Evolutionary conservation across 208 protist species (phyloP).

Genomic region (Acanthamoeba rhysodes): DNA sequence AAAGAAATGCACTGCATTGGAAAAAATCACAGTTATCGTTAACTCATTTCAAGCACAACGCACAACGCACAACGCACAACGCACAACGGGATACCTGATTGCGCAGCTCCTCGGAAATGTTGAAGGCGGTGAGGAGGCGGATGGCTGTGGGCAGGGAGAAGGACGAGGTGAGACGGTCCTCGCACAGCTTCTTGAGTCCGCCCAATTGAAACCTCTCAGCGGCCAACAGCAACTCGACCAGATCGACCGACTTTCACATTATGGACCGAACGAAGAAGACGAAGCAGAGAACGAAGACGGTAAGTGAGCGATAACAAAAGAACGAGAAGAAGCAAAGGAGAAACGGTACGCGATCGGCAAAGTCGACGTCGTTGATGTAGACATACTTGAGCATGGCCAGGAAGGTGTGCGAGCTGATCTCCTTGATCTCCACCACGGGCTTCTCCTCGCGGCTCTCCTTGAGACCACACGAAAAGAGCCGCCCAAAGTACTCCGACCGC

Average conservation of each 20-base stretch:
- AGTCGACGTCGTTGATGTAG: constrained; percentile 45
- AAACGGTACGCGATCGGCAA: constrained; percentile 14
- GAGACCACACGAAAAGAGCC: constrained; percentile 5
- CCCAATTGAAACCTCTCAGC: background rate
- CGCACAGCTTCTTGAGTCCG: background rate
- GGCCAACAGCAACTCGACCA: background rate
- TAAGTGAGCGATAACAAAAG: too few relatives aligned
- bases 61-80: too few relatives aligned
- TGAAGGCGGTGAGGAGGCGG: constrained; percentile 13
- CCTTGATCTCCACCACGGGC: constrained; percentile 28
- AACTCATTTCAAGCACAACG: too few relatives aligned
- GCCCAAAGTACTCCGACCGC: background rate
- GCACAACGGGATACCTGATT: background rate
- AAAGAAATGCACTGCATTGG: background rate
- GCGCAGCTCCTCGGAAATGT: background rate
- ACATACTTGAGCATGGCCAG: constrained; percentile 5
- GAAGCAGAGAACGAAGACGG: too few relatives aligned
- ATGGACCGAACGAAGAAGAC: background rate
- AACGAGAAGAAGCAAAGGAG: background rate
- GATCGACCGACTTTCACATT: background rate
- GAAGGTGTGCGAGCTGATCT: background rate
- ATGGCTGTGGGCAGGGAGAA: constrained; percentile 1
- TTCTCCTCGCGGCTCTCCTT: constrained; percentile 19
- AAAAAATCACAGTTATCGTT: too few relatives aligned
- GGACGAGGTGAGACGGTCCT: background rate